phyloP scores from a whole-genome alignment of 257 asterid species.

The Solanum bulbocastanum region DNA sequence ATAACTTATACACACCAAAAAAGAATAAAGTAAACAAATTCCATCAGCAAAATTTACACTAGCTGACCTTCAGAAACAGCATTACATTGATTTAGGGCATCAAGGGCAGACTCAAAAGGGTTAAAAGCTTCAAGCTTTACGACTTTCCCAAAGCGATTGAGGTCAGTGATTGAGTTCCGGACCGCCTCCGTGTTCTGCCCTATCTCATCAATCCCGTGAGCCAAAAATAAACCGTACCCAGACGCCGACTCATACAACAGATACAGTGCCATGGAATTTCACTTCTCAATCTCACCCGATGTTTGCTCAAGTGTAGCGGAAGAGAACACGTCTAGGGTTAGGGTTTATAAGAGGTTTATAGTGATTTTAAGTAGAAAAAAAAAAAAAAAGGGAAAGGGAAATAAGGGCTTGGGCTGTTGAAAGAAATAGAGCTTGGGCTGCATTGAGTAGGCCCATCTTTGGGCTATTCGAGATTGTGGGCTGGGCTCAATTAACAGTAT shows the following conservation, averaged over 20 bases:
- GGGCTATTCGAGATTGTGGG: background rate
- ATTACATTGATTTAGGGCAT: conserved; percentile 86
- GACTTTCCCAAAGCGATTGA: conserved; percentile 73
- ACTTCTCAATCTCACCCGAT: background rate
- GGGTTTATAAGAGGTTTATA: conserved; percentile 2
- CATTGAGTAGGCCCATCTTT: background rate
- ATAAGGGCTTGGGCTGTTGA: background rate
- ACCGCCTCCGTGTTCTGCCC: conserved; percentile 88
- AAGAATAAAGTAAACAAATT: background rate
- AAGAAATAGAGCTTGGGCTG: background rate
- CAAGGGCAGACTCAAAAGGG: conserved; percentile 82
- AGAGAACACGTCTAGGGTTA: background rate
- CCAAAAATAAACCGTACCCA: conserved; percentile 54
- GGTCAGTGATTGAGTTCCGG: conserved; percentile 60
- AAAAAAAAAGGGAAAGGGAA: fast-evolving
- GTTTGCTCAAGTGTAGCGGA: background rate
- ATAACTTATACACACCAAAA: background rate
- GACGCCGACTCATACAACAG: conserved; percentile 76
- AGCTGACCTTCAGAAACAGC: conserved; percentile 75
- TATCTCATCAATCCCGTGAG: conserved; percentile 73
- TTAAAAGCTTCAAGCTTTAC: conserved; percentile 62
- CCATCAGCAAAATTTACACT: background rate
- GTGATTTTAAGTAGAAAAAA: background rate
- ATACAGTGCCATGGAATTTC: conserved; percentile 46
- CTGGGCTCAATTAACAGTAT: background rate